Base-by-base conservation (phyloP, 2,329 filamentous ascomycete species). In the Mariannaea elegans region DNA sequence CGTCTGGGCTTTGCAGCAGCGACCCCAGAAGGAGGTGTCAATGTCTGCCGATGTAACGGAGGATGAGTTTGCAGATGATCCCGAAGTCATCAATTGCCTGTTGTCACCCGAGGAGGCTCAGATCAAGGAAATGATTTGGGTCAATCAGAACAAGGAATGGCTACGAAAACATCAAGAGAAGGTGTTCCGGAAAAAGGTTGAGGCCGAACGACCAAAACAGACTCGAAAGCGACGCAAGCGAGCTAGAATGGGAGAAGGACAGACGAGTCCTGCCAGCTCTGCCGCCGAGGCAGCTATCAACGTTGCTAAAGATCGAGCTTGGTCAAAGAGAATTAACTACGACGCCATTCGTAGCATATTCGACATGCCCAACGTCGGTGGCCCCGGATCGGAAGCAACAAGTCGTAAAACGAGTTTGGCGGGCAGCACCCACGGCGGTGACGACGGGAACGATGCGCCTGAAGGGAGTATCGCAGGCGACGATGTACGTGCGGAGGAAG, bases 61-160 rank as follows among this genome's bases (percentile, higher is more conserved):
- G 57, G 86, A 91, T 57, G 94, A 97, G 72, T 97, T 98, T 71
- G 91, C 89, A 34, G 88, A 96, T 68, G 95, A 99, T 63, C 90
- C 89, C 0, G 95, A 99, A 75, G 93, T 99, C 5, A 80, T 84
- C 59, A 91, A 91, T 68, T 97, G 94, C 71, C 77, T 93, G 32
- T 82, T 98, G 5, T 85, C 84, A 0, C 85, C 89, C 1, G 85
- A 87, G 3, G 94, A 98, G 77, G 86, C 89, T 2, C 85, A 85
- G 31, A 87, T 93, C 72, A 98, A 97, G 75, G 94, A 97, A 75
- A 87, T 88, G 60, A 91, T 98, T 51, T 99, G 95, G 95, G 88
- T 97, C 41, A 94, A 94, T 60, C 89, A 94, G 73, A 98, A 99
- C 76, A 93, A 95, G 73, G 93, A 96, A 66, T 99, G 94, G 86